Evolutionary conservation across 495 filamentous ascomycete species (phyloP).

Genomic region (Umbilicaria muhlenbergii): DNA sequence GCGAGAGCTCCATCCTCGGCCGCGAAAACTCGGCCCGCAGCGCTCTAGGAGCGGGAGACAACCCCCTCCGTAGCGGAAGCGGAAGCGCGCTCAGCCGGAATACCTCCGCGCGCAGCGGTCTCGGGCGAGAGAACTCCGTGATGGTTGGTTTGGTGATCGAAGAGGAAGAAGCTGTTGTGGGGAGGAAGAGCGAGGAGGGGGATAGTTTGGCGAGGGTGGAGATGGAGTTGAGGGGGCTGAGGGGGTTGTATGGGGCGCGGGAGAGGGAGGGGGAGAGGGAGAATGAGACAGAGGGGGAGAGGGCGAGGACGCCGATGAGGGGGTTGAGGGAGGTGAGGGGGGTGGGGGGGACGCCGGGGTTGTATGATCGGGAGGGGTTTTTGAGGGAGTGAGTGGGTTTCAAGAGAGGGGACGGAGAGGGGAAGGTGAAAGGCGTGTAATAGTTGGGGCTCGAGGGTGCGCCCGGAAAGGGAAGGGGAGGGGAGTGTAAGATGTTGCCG

Average conservation of each 20-base stretch:
- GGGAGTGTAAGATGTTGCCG: background rate
- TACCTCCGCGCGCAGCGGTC: background rate
- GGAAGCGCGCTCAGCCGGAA: too few species aligned
- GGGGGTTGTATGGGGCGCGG: background rate
- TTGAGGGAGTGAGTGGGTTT: background rate
- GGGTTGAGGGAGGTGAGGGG: background rate
- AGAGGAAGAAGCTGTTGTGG: slow-evolving; percentile 1
- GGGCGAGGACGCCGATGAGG: background rate
- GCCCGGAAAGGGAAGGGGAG: background rate
- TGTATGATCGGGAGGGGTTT: background rate
- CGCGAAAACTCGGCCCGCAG: background rate
- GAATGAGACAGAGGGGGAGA: background rate
- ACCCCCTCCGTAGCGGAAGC: too few species aligned
- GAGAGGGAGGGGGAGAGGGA: background rate
- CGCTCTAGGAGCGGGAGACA: background rate
- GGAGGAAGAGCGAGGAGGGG: background rate
- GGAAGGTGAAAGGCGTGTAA: background rate
- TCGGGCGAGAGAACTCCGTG: background rate
- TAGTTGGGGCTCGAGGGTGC: too few species aligned
- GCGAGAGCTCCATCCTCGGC: too few species aligned
- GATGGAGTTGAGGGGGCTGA: background rate
- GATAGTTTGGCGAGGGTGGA: background rate
- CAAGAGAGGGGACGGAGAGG: background rate
- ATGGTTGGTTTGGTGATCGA: background rate
- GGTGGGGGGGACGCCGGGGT: background rate